phyloP scores from a whole-genome alignment of 2,329 filamentous ascomycete genomes.

The Beauveria australis region DNA sequence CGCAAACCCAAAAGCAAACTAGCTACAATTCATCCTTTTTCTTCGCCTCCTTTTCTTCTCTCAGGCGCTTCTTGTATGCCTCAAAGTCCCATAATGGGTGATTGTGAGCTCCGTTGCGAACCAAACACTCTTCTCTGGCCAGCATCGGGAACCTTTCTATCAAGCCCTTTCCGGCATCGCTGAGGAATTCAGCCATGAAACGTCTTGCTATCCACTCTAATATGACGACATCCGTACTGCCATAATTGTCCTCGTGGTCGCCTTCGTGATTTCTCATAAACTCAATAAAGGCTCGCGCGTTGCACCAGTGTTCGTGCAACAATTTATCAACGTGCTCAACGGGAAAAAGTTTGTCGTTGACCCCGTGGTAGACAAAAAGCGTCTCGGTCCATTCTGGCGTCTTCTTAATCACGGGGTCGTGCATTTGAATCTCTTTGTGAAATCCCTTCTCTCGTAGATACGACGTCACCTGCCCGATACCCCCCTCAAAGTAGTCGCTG shows the following conservation, averaged over 20 bases:
- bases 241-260: neutral
- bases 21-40: too few species aligned
- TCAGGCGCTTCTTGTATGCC: too few species aligned
- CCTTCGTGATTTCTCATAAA: neutral
- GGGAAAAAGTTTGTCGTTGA: neutral
- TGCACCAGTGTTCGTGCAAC: neutral
- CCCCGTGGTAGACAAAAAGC: neutral
- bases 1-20: too few species aligned
- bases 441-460: neutral
- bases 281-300: neutral
- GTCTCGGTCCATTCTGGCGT: too few species aligned
- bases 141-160: too few species aligned
- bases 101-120: too few species aligned
- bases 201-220: neutral
- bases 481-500: conserved; percentile 2
- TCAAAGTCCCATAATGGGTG: too few species aligned
- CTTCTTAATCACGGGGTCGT: too few species aligned
- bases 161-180: too few species aligned
- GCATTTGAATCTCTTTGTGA: neutral
- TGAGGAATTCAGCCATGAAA: neutral
- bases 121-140: too few species aligned
- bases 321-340: neutral
- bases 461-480: neutral
- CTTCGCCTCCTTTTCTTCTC: too few species aligned
- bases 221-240: too few species aligned